Percentiles rank a stretch among this genome's conserved stretches.
Conservation (phyloP, 805 yeast species). For the Monosporozyma servazzii region DNA sequence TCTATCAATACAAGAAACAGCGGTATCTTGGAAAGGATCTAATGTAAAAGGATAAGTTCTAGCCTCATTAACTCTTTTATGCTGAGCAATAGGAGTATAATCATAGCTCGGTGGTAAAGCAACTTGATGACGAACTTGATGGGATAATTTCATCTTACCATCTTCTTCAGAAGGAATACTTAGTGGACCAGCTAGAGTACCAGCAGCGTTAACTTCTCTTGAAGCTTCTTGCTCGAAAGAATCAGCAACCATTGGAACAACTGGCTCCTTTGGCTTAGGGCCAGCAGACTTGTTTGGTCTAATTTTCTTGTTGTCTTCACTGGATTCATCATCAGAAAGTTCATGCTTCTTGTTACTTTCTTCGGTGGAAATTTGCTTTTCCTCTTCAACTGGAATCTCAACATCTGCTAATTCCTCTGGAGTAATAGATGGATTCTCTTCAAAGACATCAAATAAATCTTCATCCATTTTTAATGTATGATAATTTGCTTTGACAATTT, state of each 20-base stretch:
- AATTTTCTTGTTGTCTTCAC: slow-evolving; percentile 5
- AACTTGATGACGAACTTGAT: slow-evolving; percentile 95
- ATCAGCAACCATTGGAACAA: slow-evolving; percentile 74
- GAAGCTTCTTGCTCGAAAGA: slow-evolving; percentile 82
- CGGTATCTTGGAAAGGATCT: slow-evolving; percentile 97
- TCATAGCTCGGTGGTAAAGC: slow-evolving; percentile 90
- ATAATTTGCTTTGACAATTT: background rate
- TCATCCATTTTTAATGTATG: slow-evolving; percentile 5
- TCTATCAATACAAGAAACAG: slow-evolving; percentile 92
- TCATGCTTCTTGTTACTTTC: slow-evolving; percentile 13
- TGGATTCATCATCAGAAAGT: slow-evolving; percentile 11
- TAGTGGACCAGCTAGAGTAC: slow-evolving; percentile 47
- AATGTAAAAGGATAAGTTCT: slow-evolving; percentile 84
- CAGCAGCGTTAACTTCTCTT: slow-evolving; percentile 76
- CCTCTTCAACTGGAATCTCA: slow-evolving; percentile 1
- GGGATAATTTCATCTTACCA: slow-evolving; percentile 61
- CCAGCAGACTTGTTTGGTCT: slow-evolving; percentile 21
- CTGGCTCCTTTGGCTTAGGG: slow-evolving; percentile 37
- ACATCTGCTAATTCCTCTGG: slow-evolving; percentile 12
- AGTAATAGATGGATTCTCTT: slow-evolving; percentile 19
- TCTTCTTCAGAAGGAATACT: slow-evolving; percentile 34
- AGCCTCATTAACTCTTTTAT: slow-evolving; percentile 69
- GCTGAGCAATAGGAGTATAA: slow-evolving; percentile 81
- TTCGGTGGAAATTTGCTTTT: background rate
- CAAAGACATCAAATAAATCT: slow-evolving; percentile 29